Evolutionary conservation across 2,329 filamentous ascomycete genomes (phyloP), one percentile per base, ranked within the genome.

Genomic region (Aspergillus costaricaensis): DNA sequence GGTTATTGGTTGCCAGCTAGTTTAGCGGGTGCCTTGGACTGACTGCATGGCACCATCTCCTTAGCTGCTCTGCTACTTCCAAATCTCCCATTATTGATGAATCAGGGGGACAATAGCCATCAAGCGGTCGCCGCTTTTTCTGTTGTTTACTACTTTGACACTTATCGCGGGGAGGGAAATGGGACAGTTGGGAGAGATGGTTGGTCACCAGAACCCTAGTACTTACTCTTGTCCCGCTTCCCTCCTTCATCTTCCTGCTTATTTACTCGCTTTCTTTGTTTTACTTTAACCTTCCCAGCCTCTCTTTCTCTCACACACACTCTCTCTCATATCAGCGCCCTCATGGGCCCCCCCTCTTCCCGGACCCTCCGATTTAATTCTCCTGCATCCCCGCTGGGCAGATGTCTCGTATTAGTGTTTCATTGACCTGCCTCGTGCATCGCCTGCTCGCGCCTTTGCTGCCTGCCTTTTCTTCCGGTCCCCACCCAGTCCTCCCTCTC

Each of bases 401-500:
- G 39, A 44, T 27, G 38, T 55, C 30, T 54, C 36, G 41, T 43
- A 19, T 54, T 54, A 58, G 27, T 57, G 39, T 55, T 15, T 30
- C 30, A 15, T 19, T 58, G 32, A 50, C 47, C 47, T 30, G 32
- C 41, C 19, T 44, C 19, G 41, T 44, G 41, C 41, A 44, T 19
- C 41, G 41, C 41, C 54, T 38, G 15, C 43, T 55, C 49, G 38
- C 49, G 38, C 9, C 9, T 38, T 38, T 43, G 32, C 39, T 52
- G 48, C 23, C 48, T 36, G 32, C 32, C 23, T 60, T 56, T 36
- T 51, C 38, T 10, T n/a, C 47, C 23, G 47, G n/a, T 47, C 53
- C 50, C 50, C 53, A 50, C 47, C 47, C 47, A 44, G 23, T 27
- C 23, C 23, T 27, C 21, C 25, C 44, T 36, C 15, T 19, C 50